These are phyloP conservation scores for Ehretia macrophylla DNA, from an alignment of 257 asterid species.

Conservation along the genomic window DNA sequence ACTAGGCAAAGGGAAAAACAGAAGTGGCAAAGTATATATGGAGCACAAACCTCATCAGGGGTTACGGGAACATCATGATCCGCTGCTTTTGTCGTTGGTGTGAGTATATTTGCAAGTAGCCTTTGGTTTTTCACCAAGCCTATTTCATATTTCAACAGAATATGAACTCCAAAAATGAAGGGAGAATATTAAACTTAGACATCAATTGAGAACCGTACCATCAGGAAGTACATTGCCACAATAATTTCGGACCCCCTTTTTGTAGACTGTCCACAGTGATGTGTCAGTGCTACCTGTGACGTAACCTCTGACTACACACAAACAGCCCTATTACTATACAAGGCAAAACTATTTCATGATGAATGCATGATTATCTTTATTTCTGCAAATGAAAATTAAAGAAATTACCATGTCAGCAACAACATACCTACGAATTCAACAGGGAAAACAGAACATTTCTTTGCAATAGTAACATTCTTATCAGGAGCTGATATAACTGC, in stretches of 20 bases:
- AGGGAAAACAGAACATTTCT: conserved; percentile 88
- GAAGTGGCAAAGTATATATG: conserved; percentile 8
- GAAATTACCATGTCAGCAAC: neutral
- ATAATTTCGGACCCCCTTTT: conserved; percentile 68
- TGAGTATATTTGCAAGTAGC: conserved; percentile 64
- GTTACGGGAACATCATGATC: conserved; percentile 95
- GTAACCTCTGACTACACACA: conserved; percentile 70
- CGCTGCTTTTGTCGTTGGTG: conserved; percentile 93
- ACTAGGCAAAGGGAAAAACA: neutral
- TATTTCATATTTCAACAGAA: conserved; percentile 16
- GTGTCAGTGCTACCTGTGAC: conserved; percentile 98
- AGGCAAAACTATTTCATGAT: neutral
- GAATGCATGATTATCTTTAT: neutral
- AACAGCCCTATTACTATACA: neutral
- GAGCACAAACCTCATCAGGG: conserved; percentile 65
- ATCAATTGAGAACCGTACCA: conserved; percentile 40
- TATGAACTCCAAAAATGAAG: conserved; percentile 7
- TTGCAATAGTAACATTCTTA: conserved; percentile 87
- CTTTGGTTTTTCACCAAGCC: conserved; percentile 86
- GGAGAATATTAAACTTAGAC: neutral
- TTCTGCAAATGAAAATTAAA: neutral
- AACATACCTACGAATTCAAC: conserved; percentile 94
- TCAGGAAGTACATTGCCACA: conserved; percentile 92
- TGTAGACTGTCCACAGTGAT: conserved; percentile 93
- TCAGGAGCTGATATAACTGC: conserved; percentile 83